Base-by-base conservation (phyloP, 208 protist species). In the Lotmaria passim region DNA sequence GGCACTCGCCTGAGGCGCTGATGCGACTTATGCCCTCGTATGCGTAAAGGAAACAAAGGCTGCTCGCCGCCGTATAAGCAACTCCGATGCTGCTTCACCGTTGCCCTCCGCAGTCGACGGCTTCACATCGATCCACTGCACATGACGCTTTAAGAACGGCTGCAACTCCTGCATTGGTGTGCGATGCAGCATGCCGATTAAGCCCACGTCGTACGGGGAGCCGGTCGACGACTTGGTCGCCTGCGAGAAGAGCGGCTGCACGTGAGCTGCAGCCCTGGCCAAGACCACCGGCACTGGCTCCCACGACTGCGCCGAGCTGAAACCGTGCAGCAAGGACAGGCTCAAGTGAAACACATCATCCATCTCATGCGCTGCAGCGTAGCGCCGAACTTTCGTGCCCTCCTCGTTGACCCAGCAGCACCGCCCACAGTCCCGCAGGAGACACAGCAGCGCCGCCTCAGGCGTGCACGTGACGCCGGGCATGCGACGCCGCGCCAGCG, bases 331-430 rank as follows among this genome's bases (percentile, higher is more conserved):
- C 28, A 81, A 56, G 14, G 59, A 60, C 8, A 91, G 46, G 19
- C 19, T 46, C 2, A 83, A 19, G 66, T 91, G 89, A 0, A 66
- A 56, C 39, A 91, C 30, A 56, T 92, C 89, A 67, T 94, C 89
- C 52, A 94, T 53, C 11, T 87, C 86, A 0, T 53, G 56, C 28
- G 55, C n/a, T 3, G 79, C 74, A 7, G 72, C 75, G 62, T 85
- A 94, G 41, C 74, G 81, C 7, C 89, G 78, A 30, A 91, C 78
- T 23, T 31, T 57, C 47, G 31, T 47, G 14, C 62, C 73, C 15
- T 60, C 68, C 34, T 55, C 69, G 26, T 84, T 69, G 19, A 94
- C 82, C 84, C 89, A 94, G 38, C 83, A 88, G 31, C 70, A 56
- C 5, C 62, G 66, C 6, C 84, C 87, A 61, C 66, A 81, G 26